These are phyloP conservation scores for Blastocystis sp. DNA, from an alignment of 352 stramenopile species.

Conservation along the genomic window DNA sequence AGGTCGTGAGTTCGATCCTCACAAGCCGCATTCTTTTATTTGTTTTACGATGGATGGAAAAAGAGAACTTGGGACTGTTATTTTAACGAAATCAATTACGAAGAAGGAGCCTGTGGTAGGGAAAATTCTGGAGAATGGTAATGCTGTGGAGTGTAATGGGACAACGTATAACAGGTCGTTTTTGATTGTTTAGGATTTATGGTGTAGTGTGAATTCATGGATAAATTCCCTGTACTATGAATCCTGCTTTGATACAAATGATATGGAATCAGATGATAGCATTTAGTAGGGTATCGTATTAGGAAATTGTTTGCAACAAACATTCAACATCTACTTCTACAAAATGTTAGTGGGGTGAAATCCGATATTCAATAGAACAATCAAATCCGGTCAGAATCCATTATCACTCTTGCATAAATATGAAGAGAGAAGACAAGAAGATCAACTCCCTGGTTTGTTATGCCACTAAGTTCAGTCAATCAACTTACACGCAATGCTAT, in stretches of 20 bases:
- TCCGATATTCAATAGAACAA: neutral
- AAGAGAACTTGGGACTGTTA: slow-evolving; percentile 37
- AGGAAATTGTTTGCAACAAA: neutral
- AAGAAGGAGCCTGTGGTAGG: slow-evolving; percentile 17
- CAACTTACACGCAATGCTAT: neutral
- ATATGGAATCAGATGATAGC: slow-evolving; percentile 11
- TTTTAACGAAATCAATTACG: slow-evolving; percentile 55
- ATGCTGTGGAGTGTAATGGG: slow-evolving; percentile 33
- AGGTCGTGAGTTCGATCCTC: slow-evolving; percentile 68
- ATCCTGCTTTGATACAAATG: neutral
- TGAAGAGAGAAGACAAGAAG: neutral
- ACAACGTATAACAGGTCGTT: neutral
- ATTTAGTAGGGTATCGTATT: neutral
- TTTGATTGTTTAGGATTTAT: neutral
- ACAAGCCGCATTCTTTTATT: slow-evolving; percentile 63
- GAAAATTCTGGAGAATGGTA: slow-evolving; percentile 13
- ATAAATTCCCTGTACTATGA: slow-evolving; percentile 48
- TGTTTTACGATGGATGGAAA: slow-evolving; percentile 31
- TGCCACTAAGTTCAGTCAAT: neutral
- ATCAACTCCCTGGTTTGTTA: slow-evolving; percentile 1
- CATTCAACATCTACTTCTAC: neutral
- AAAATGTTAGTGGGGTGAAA: slow-evolving; percentile 64
- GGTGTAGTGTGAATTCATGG: slow-evolving; percentile 44
- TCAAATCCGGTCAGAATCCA: slow-evolving; percentile 4
- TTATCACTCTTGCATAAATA: neutral